Base-by-base conservation (phyloP, 2,329 filamentous ascomycete species). In the Cladosporium sp. region DNA sequence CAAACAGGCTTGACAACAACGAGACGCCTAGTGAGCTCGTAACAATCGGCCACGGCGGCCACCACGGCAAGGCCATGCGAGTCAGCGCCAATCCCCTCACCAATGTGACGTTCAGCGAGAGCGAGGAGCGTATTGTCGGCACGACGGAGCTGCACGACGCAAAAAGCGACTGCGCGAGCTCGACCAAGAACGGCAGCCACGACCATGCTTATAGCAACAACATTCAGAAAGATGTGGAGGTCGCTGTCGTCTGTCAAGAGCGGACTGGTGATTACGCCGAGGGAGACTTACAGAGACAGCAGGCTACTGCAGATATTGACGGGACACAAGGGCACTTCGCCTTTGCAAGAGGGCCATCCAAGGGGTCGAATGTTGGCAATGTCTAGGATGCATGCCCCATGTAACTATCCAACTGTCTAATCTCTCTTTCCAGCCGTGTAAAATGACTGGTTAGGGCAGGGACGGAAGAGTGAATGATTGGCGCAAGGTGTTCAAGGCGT, bases 61-160 rank as follows among this genome's bases (percentile, higher is more conserved):
- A 11, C 6, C 11, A 33, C 7, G 19, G 25, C 3, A 32, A 20
- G 5, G 8, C 5, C 19, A 20, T 19, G 12, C 36, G 45, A 9
- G 32, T 35, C 32, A 15, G 32, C 32, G 32, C 29, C 9, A 40
- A 48, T 4, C 45, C 45, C 36, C 19, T 48, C 35, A 48, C 45
- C 36, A 48, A 48, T 12, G 45, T 48, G 2, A 48, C 45, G 18
- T 48, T 48, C 45, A 40, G 36, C 45, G 45, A 48, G 9, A 48
- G 45, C 36, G 45, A 48, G n/a, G 45, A 48, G 19, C 45, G 45
- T 25, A 48, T 48, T 25, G 19, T 48, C 15, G 45, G 45, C 12
- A 25, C 29, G 5, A 33, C 16, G 36, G 45, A 48, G 18, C 22
- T 48, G 45, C 38, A 47, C 15, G 43, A 47, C 16, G 20, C 29